These are phyloP conservation scores for Lactarius sp. DNA, from an alignment of 768 basidiomycete genomes.

Conservation along the genomic window DNA sequence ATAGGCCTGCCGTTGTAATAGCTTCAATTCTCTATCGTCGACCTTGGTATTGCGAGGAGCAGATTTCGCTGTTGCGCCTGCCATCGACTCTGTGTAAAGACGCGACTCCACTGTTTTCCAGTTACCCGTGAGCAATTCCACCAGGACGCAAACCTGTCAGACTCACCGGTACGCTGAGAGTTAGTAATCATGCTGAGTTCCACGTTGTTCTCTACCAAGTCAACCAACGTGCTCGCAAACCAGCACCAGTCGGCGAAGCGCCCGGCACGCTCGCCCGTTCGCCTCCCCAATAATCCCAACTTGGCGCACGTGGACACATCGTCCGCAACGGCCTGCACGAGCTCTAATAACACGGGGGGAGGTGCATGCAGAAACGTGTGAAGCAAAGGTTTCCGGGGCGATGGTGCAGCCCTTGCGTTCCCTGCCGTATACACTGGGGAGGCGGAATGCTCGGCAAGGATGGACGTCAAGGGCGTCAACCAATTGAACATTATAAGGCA, in stretches of 20 bases:
- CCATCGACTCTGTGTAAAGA: slow-evolving; percentile 68
- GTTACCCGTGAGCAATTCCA: slow-evolving; percentile 8
- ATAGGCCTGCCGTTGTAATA: slow-evolving; percentile 65
- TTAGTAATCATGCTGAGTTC: slow-evolving; percentile 67
- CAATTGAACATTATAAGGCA: slow-evolving; percentile 80
- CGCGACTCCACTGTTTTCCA: slow-evolving; percentile 57
- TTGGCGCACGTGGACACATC: slow-evolving; percentile 73
- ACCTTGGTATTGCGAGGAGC: slow-evolving; percentile 51
- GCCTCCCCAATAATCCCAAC: slow-evolving; percentile 63
- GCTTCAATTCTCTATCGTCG: slow-evolving; percentile 64
- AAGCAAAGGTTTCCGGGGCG: slow-evolving; percentile 51
- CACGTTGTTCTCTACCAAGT: slow-evolving; percentile 77
- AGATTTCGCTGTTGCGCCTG: slow-evolving; percentile 64
- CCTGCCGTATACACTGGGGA: slow-evolving; percentile 55
- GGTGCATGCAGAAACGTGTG: slow-evolving; percentile 74
- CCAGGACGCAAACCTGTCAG: not conserved
- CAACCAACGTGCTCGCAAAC: slow-evolving; percentile 73
- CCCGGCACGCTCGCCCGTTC: slow-evolving; percentile 61
- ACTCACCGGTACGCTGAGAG: slow-evolving; percentile 57
- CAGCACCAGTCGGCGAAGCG: slow-evolving; percentile 84
- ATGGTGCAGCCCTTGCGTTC: slow-evolving; percentile 28
- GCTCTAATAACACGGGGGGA: slow-evolving; percentile 75
- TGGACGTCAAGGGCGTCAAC: slow-evolving; percentile 66
- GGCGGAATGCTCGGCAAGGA: slow-evolving; percentile 64
- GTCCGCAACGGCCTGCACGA: slow-evolving; percentile 69